Conservation (phyloP, 768 basidiomycete genomes). For the Sutorius australiensis region DNA sequence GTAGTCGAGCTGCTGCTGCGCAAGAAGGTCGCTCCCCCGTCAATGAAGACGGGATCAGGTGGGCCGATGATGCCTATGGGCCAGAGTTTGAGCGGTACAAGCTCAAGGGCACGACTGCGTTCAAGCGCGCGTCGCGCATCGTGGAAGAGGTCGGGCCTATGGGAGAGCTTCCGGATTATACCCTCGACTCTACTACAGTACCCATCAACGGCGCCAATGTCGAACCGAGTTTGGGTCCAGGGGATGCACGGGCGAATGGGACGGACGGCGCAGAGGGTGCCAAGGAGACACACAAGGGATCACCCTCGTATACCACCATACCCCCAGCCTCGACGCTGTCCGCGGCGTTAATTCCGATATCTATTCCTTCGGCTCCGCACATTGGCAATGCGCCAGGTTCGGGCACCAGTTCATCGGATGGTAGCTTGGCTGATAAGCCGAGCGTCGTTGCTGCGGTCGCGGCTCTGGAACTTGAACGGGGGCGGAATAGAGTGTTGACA, state of each 20-base stretch:
- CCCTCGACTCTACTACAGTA: not conserved
- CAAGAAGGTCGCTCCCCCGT: not conserved
- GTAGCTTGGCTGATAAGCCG: slow-evolving; percentile 39
- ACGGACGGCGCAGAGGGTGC: not conserved
- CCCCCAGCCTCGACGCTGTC: slow-evolving; percentile 1
- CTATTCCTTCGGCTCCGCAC: not conserved
- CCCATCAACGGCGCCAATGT: not conserved
- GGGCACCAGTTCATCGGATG: slow-evolving; percentile 47
- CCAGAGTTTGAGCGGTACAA: slow-evolving; percentile 28
- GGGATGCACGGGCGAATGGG: not conserved
- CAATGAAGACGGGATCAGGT: slow-evolving; percentile 42
- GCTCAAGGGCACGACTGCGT: slow-evolving; percentile 6
- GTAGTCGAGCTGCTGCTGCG: not conserved
- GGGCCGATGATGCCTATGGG: slow-evolving; percentile 48
- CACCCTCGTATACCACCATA: slow-evolving; percentile 1
- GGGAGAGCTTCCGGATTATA: slow-evolving; percentile 39
- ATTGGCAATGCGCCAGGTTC: slow-evolving; percentile 29
- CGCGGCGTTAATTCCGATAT: slow-evolving; percentile 8
- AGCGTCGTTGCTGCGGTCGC: slow-evolving; percentile 33
- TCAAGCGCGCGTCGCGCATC: slow-evolving; percentile 23
- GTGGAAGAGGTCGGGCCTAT: slow-evolving; percentile 41
- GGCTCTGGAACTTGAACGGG: slow-evolving; percentile 40
- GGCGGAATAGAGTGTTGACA: slow-evolving; percentile 50
- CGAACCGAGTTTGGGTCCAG: not conserved
- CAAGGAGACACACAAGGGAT: slow-evolving; percentile 7